Conservation (phyloP, 2,329 filamentous ascomycete species). For the Calonectria leucothoes region DNA sequence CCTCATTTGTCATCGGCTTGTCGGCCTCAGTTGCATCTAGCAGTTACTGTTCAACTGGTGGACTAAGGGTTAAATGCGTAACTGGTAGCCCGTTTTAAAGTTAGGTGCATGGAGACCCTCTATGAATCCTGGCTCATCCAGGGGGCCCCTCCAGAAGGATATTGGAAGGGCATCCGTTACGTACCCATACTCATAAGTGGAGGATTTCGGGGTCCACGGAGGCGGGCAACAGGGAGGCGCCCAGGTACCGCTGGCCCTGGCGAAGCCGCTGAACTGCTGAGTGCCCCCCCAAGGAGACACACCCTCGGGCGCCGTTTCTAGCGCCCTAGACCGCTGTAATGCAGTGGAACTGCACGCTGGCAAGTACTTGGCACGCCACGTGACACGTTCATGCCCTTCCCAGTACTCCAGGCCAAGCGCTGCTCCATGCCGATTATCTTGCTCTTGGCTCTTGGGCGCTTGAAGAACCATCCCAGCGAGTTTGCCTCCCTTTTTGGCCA, state of each 20-base stretch:
- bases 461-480: constrained; percentile 33
- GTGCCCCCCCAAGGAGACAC: not conserved
- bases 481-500: constrained; percentile 33
- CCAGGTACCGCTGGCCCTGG: not conserved
- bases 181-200: constrained; percentile 11
- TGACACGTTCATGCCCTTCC: constrained; percentile 42
- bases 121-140: constrained; percentile 14
- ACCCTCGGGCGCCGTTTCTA: constrained; percentile 37
- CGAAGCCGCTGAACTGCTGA: not conserved
- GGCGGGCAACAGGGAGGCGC: constrained; percentile 9
- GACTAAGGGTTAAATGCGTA: constrained; percentile 10
- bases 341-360: constrained; percentile 33
- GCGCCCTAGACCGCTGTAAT: constrained; percentile 40
- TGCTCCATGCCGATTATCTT: constrained; percentile 36
- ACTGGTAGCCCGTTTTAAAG: constrained; percentile 26
- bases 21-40: not conserved
- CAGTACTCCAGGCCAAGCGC: constrained; percentile 31
- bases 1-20: constrained; percentile 8
- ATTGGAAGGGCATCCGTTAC: constrained; percentile 19
- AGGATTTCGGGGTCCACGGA: constrained; percentile 6
- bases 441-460: constrained; percentile 38
- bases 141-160: constrained; percentile 18
- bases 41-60: not conserved
- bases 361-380: constrained; percentile 39
- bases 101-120: constrained; percentile 28